Percentiles rank a stretch among this genome's conserved stretches.
These are phyloP conservation scores for Pseudodiploospora longispora DNA, from an alignment of 2,329 filamentous ascomycete genomes.

Conservation along the genomic window DNA sequence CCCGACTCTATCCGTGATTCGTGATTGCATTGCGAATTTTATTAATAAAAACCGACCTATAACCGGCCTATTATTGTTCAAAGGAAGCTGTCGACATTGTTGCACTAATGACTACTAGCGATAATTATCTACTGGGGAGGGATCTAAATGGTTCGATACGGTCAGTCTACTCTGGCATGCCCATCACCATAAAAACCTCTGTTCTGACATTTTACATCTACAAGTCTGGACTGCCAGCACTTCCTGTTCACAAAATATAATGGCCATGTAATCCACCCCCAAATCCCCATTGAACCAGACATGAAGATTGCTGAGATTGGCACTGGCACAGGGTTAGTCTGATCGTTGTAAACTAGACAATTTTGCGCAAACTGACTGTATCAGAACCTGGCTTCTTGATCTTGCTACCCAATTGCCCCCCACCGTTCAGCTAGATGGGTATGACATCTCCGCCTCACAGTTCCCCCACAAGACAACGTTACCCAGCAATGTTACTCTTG, in stretches of 20 bases:
- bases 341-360: neutral
- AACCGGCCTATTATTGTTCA: too few relatives aligned
- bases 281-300: neutral
- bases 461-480: neutral
- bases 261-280: slow-evolving; percentile 2
- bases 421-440: slow-evolving; percentile 3
- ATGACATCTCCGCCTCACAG: slow-evolving; percentile 5
- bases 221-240: slow-evolving; percentile 5
- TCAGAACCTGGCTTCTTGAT: slow-evolving; percentile 4
- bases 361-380: neutral
- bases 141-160: too few relatives aligned
- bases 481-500: neutral
- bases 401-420: slow-evolving; percentile 1
- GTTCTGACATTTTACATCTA: too few relatives aligned
- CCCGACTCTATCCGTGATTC: too few relatives aligned
- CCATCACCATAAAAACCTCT: too few relatives aligned
- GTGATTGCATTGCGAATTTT: too few relatives aligned
- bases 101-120: too few relatives aligned
- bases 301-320: slow-evolving; percentile 6
- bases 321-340: slow-evolving; percentile 2
- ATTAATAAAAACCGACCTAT: too few relatives aligned
- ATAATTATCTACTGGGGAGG: too few relatives aligned
- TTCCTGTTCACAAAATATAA: slow-evolving; percentile 4
- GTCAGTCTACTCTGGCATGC: too few relatives aligned
- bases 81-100: too few relatives aligned